Percentiles rank a stretch among this genome's conserved stretches.
Evolutionary conservation across 163 green algal genomes (phyloP).

Genomic region (Prototheca stagnorum): DNA sequence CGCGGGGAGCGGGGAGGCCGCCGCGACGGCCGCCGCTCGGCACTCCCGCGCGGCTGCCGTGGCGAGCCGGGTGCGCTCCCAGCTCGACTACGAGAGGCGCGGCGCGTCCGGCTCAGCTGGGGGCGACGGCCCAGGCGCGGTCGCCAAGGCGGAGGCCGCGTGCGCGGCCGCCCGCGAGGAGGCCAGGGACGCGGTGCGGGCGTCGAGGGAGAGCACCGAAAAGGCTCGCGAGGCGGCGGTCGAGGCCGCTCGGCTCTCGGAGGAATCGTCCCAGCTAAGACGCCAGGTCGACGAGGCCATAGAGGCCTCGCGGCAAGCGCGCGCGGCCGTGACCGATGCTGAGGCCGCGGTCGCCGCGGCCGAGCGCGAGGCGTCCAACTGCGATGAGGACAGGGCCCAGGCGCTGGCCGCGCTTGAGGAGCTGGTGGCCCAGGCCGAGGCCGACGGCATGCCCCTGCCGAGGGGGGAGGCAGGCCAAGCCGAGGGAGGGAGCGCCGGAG

Average conservation of each 20-base stretch:
- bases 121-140: constrained; percentile 14
- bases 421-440: constrained; percentile 6
- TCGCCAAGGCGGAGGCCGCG: constrained; percentile 3
- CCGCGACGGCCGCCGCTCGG: constrained; percentile 23
- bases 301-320: too few relatives aligned
- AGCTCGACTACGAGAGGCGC: constrained; percentile 60
- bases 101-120: constrained; percentile 2
- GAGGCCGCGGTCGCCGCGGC: too few relatives aligned
- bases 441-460: neutral
- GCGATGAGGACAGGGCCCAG: constrained; percentile 9
- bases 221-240: neutral
- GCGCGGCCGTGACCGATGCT: too few relatives aligned
- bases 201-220: constrained; percentile 1
- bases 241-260: too few relatives aligned
- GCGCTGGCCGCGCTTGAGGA: constrained; percentile 27
- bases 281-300: too few relatives aligned
- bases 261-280: too few relatives aligned
- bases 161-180: constrained; percentile 10
- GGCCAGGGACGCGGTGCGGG: constrained; percentile 6
- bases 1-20: constrained; percentile 11
- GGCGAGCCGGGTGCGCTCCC: constrained; percentile 10
- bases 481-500: neutral
- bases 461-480: neutral
- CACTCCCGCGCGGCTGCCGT: constrained; percentile 14
- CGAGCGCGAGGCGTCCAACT: too few relatives aligned